Evolutionary conservation across 192 early-diverging fungal species (phyloP).

Genomic region (Linnemannia elongata): DNA sequence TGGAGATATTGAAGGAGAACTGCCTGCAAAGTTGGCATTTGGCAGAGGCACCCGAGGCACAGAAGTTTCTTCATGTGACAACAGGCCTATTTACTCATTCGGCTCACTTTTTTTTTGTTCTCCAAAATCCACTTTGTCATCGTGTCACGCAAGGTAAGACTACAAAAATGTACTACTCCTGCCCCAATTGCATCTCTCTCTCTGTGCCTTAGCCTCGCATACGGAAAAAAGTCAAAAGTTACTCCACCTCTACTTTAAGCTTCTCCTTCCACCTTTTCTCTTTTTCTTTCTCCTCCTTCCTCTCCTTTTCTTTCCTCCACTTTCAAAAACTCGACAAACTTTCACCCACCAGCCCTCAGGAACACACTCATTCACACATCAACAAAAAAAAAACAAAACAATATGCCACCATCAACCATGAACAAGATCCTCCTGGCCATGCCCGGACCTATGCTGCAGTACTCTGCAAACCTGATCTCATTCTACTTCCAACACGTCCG

Average conservation of each 20-base stretch:
- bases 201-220: background rate
- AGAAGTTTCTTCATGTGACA: background rate
- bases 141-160: background rate
- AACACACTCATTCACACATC: background rate
- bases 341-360: background rate
- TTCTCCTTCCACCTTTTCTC: background rate
- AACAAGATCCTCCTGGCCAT: conserved; percentile 47
- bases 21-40: background rate
- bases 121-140: background rate
- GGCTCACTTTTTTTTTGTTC: background rate
- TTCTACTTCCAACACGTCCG: conserved; percentile 55
- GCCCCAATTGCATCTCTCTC: background rate
- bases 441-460: conserved; percentile 42
- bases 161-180: too few species aligned
- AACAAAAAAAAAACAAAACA: background rate
- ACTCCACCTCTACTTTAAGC: background rate
- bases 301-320: background rate
- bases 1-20: background rate
- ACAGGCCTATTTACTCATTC: background rate
- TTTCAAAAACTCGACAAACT: background rate
- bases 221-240: background rate
- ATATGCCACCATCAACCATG: conserved; percentile 54
- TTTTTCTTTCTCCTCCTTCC: background rate
- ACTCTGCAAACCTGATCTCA: conserved; percentile 53
- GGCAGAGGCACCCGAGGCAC: background rate